These are phyloP conservation scores for Kentomonas sorsogonicus DNA, from an alignment of 208 protist genomes.

Conservation along the genomic window DNA sequence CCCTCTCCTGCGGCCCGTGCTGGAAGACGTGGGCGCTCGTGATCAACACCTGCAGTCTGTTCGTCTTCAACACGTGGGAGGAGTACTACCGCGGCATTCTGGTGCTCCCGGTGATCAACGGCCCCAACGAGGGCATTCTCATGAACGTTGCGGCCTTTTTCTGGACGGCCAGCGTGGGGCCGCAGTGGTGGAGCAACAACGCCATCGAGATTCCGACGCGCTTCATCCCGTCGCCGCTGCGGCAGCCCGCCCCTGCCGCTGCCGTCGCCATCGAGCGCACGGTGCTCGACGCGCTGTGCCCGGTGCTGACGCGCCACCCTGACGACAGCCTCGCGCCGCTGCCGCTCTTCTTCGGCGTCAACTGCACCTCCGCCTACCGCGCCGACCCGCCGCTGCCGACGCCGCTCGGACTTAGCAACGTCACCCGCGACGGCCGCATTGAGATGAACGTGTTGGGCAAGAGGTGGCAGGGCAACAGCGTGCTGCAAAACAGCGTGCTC, in stretches of 20 bases:
- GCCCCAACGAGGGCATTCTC: conserved; percentile 86
- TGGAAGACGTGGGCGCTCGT: conserved; percentile 74
- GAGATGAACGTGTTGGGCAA: conserved; percentile 17
- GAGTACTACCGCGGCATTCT: conserved; percentile 84
- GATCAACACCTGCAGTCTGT: conserved; percentile 42
- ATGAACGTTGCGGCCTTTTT: conserved; percentile 53
- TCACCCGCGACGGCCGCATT: conserved; percentile 5
- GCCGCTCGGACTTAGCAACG: conserved; percentile 12
- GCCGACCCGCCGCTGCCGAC: conserved; percentile 28
- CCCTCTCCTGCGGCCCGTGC: conserved; percentile 43
- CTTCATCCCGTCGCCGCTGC: conserved; percentile 43
- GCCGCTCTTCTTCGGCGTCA: conserved; percentile 42
- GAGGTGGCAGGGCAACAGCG: conserved; percentile 35
- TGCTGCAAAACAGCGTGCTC: conserved; percentile 49
- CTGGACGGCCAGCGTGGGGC: conserved; percentile 58
- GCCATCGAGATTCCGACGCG: conserved; percentile 32
- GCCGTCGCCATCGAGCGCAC: conserved; percentile 32
- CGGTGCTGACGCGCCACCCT: conserved; percentile 15
- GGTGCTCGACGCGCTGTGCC: conserved; percentile 33
- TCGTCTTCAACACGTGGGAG: conserved; percentile 86
- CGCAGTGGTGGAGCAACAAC: conserved; percentile 67
- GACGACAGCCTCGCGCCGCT: conserved; percentile 12
- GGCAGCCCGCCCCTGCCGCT: conserved; percentile 39
- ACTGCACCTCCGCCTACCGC: conserved; percentile 42
- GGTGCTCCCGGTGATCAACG: conserved; percentile 86